Conservation (phyloP, 2,329 filamentous ascomycete genomes). For the Aspergillus pseudoterreus region DNA sequence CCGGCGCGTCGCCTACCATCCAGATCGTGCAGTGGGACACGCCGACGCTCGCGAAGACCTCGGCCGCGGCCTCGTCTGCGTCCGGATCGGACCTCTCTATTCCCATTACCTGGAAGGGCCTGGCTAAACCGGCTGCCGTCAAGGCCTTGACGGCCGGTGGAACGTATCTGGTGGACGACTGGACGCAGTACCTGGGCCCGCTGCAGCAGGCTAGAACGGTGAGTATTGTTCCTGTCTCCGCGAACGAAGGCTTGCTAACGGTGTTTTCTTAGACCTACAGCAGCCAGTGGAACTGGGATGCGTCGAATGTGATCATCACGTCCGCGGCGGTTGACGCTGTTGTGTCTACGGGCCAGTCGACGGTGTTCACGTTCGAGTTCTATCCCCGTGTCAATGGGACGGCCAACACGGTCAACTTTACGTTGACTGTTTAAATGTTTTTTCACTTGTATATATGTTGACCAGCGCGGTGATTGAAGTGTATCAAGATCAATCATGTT, state of each 20-base stretch:
- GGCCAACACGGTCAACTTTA: constrained; percentile 50
- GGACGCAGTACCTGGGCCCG: constrained; percentile 52
- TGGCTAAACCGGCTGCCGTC: constrained; percentile 50
- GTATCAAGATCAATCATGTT: not conserved
- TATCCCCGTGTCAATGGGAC: constrained; percentile 45
- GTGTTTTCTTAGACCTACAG: constrained; percentile 41
- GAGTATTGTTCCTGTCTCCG: constrained; percentile 9
- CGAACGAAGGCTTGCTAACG: not conserved
- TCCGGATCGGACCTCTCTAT: constrained; percentile 44
- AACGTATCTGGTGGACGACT: constrained; percentile 52
- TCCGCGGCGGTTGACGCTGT: constrained; percentile 46
- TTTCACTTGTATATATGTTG: not conserved
- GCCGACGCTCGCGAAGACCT: constrained; percentile 33
- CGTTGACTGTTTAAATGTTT: constrained; percentile 35
- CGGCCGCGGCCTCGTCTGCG: constrained; percentile 28
- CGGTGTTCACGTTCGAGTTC: constrained; percentile 54
- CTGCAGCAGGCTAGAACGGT: constrained; percentile 48
- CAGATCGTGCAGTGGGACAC: constrained; percentile 53
- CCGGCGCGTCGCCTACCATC: constrained; percentile 46
- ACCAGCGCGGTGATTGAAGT: not conserved
- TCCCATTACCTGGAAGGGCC: constrained; percentile 51
- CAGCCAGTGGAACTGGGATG: constrained; percentile 52
- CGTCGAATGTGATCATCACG: constrained; percentile 45
- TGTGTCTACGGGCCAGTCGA: constrained; percentile 41
- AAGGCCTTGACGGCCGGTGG: constrained; percentile 50